Percentiles rank a stretch among this genome's conserved stretches.
These are phyloP conservation scores for Schwanniomyces sp. DNA, from an alignment of 805 yeast genomes.

Conservation along the genomic window DNA sequence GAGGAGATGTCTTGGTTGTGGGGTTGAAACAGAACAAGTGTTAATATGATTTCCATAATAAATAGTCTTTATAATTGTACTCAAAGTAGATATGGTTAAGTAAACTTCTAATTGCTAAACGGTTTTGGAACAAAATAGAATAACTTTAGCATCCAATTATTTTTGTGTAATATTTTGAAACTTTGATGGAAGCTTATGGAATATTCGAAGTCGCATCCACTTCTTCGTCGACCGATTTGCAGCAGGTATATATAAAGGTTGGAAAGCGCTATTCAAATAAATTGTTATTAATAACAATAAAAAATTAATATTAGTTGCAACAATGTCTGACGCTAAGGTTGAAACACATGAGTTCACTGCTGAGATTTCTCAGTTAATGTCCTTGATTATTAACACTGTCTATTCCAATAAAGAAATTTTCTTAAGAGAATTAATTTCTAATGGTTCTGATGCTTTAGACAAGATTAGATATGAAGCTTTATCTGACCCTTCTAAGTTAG, in stretches of 20 bases:
- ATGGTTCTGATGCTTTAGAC: slow-evolving; percentile 98
- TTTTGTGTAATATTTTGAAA: not conserved
- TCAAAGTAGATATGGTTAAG: not conserved
- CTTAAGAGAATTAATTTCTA: slow-evolving; percentile 97
- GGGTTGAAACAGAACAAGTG: slow-evolving; percentile 81
- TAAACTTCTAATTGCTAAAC: not conserved
- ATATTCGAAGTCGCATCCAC: slow-evolving; percentile 16
- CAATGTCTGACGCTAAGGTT: slow-evolving; percentile 54
- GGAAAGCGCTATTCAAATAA: not conserved
- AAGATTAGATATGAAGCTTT: slow-evolving; percentile 97
- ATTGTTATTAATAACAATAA: not conserved
- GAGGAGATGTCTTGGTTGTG: slow-evolving; percentile 76
- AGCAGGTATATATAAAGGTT: slow-evolving; percentile 9
- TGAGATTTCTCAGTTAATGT: slow-evolving; percentile 99
- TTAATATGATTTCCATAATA: slow-evolving; percentile 26
- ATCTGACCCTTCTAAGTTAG: slow-evolving; percentile 87
- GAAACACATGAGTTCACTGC: slow-evolving; percentile 98
- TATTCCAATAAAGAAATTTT: slow-evolving; percentile 99
- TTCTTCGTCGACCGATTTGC: slow-evolving; percentile 16
- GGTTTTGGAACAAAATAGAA: not conserved
- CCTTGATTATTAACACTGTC: slow-evolving; percentile 99
- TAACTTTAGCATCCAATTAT: not conserved
- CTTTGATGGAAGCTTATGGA: slow-evolving; percentile 30
- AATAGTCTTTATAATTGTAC: not conserved
- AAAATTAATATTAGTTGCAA: slow-evolving; percentile 1